Evolutionary conservation across 768 basidiomycete genomes (phyloP), one percentile per base, ranked within the genome.

Genomic region (Hygrocybe coccinea): DNA sequence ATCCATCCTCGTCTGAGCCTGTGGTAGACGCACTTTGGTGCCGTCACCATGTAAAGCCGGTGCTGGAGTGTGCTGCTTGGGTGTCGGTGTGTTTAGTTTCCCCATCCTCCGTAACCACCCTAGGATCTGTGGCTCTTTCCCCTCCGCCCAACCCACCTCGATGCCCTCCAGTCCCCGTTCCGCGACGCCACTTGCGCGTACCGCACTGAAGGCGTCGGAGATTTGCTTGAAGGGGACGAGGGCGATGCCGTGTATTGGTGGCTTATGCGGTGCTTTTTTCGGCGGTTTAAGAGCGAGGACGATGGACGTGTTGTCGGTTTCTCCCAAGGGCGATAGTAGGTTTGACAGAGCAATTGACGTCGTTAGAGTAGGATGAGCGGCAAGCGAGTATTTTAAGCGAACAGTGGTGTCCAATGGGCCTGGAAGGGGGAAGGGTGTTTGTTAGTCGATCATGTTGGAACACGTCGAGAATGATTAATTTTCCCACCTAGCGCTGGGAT

Each of bases 161-260:
- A 92, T 75, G 14, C 80, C 83, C 3, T 75, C 74, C 55, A 88
- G 56, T 0, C 80, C 84, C 44, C 72, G 71, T 55, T 81, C 81
- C 50, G 69, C 74, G 43, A 70, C 70, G 15, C 75, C 80, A 56
- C 71, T 83, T 22, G 80, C 84, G 60, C 83, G 83, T 1, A 91
- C 85, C 2, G 83, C 87, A 2, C 83, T 86, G 64, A 89, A 89
- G 2, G 91, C 89, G 39, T 86, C 81, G 1, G 84, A 79, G 44
- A 91, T 84, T 60, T 84, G 85, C 56, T 82, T 79, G 67, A 91
- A 92, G 5, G 87, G 84, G 0, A 91, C 81, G 4, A 89, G 75
- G 0, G 91, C 90, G 5, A 78, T 89, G 1, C 80, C 86, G 38
- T 76, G 76, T 59, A 85, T 91, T 4, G 81, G 78, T n/a, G 78